Conservation (phyloP, 331 rosid species). For the Saraca asoca region DNA sequence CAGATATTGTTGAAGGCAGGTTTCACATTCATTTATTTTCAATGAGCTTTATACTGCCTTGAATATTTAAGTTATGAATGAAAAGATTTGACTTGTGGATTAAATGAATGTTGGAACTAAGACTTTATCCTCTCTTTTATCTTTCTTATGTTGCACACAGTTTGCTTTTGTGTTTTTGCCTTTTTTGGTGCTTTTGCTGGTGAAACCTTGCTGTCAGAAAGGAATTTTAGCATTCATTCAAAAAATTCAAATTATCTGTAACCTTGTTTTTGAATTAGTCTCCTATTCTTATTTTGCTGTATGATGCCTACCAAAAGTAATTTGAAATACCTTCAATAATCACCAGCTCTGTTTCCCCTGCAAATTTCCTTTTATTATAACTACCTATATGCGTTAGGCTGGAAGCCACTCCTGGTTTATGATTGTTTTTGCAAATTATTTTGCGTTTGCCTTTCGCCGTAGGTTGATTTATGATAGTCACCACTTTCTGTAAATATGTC, state of each 20-base stretch:
- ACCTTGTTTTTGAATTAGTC: background rate
- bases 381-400: background rate
- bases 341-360: background rate
- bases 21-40: conserved; percentile 28
- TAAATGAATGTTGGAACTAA: conserved; percentile 4
- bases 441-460: background rate
- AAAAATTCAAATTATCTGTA: background rate
- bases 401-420: background rate
- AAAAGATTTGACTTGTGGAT: conserved; percentile 25
- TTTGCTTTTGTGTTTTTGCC: conserved; percentile 6
- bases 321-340: conserved; percentile 7
- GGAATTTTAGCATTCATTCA: background rate
- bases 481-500: background rate
- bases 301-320: conserved; percentile 8
- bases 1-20: conserved; percentile 88
- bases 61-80: conserved; percentile 13
- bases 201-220: conserved; percentile 8
- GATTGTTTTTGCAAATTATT: conserved; percentile 3
- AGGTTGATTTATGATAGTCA: conserved; percentile 1
- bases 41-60: background rate
- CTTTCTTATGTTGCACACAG: conserved; percentile 7
- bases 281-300: background rate
- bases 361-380: too few species aligned
- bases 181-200: background rate
- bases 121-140: background rate